Base-by-base conservation (phyloP, 2,329 filamentous ascomycete genomes). In the Xylaria sp. region DNA sequence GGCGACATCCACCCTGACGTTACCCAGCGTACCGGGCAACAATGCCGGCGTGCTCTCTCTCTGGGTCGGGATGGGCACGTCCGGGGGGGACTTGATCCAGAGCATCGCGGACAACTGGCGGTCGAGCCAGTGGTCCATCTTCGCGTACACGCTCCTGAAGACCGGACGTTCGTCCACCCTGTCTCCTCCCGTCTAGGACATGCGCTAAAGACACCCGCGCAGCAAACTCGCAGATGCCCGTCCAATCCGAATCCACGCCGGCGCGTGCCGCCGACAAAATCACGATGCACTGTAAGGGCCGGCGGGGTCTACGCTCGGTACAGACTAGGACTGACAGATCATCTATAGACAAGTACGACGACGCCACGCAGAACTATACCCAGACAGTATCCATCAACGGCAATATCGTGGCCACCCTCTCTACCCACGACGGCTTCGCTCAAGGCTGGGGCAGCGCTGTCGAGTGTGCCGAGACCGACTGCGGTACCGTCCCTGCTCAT, bases 41-140 rank as follows among this genome's bases (percentile, higher is more conserved):
- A 74, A 72, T 38, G 70, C 70, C 4, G 77, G 78, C 29, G 73
- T 75, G 55, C 65, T 76, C 19, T 79, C 78, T 6, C 72, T 82
- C 17, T 82, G 79, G 80, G 77, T 81, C 15, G 80, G 80, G 11
- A 81, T 81, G 79, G 79, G 79, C 3, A 81, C 79, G 4, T 78
- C 76, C 3, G 75, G 76, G n/a, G 79, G 77, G 23, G 76, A 81
- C 58, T 64, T 82, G 68, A 78, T 82, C 59, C 79, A 82, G 72
- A 79, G 78, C 3, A 79, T 82, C 27, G 75, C 77, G 54, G 78
- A 80, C 33, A 76, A 77, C 68, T 73, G 66, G 56, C 68, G 61
- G 62, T 69, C 47, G 46, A 58, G 47, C 38, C 54, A 70, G n/a
- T 83, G 80, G 79, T 74, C 66, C 47, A 72, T 80, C 47, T 82